Evolutionary conservation across 2,329 filamentous ascomycete genomes (phyloP).

Genomic region (Nemania bipapillata): DNA sequence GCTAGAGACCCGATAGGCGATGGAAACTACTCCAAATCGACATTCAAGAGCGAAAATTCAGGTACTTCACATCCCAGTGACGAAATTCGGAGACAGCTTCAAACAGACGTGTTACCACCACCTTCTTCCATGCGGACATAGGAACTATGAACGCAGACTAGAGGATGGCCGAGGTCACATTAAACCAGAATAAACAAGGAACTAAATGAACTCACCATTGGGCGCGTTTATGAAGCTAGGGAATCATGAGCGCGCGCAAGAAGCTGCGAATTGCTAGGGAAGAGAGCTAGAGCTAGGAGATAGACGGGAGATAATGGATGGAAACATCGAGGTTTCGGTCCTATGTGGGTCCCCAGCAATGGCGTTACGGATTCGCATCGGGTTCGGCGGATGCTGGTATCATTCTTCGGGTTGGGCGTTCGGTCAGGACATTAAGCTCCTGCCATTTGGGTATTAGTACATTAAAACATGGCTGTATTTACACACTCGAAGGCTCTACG

Average conservation of each 20-base stretch:
- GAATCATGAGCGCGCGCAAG: background rate
- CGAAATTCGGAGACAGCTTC: conserved; percentile 66
- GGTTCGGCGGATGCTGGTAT: background rate
- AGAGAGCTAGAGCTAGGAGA: conserved; percentile 1
- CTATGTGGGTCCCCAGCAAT: conserved; percentile 9
- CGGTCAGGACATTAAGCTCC: background rate
- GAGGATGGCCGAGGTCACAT: background rate
- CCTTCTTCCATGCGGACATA: conserved; percentile 49
- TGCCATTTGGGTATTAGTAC: background rate
- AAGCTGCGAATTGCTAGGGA: background rate
- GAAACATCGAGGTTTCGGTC: conserved; percentile 1
- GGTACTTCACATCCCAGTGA: conserved; percentile 62
- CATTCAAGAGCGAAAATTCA: conserved; percentile 54
- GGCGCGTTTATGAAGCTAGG: too few relatives aligned
- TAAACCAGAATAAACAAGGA: background rate
- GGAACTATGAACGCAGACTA: background rate
- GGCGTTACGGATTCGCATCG: conserved; percentile 10
- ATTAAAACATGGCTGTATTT: background rate
- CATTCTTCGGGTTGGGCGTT: background rate
- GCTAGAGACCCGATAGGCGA: conserved; percentile 47
- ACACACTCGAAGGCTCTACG: background rate
- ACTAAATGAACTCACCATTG: too few relatives aligned
- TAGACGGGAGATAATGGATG: conserved; percentile 16
- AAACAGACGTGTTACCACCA: conserved; percentile 53
- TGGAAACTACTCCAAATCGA: conserved; percentile 44